phyloP scores from a whole-genome alignment of 2,329 filamentous ascomycete genomes.

The Penicillium sumatraense region DNA sequence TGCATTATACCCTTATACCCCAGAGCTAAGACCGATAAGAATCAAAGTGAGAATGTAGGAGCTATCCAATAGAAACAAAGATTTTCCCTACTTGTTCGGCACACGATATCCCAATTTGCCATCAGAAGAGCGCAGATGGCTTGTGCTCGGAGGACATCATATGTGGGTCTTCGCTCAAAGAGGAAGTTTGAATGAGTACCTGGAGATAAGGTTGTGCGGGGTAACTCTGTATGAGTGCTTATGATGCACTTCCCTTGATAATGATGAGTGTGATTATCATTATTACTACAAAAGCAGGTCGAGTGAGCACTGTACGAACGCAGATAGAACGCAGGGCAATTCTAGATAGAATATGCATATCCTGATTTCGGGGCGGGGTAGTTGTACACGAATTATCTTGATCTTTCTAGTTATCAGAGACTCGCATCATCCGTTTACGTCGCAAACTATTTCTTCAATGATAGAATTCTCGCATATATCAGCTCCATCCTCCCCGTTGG shows the following conservation, averaged over 20 bases:
- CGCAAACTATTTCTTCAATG: no score
- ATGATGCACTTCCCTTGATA: no score
- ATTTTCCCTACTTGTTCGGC: no score
- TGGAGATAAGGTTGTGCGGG: conserved; percentile 13
- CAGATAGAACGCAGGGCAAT: not conserved
- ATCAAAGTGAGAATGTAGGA: no score
- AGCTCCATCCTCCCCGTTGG: not conserved
- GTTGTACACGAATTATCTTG: not conserved
- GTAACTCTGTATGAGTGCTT: not conserved
- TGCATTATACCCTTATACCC: no score
- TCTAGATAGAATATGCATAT: not conserved
- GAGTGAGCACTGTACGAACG: conserved; percentile 1
- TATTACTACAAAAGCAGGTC: conserved; percentile 2
- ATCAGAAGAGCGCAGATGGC: not conserved
- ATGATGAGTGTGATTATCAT: no score
- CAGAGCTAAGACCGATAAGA: no score
- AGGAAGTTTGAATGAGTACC: conserved; percentile 11
- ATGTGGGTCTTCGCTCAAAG: not conserved
- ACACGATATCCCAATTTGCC: not conserved
- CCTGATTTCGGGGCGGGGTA: not conserved
- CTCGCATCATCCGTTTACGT: no score
- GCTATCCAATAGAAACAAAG: no score
- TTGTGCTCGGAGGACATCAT: not conserved
- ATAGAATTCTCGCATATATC: not conserved
- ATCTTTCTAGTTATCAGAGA: no score